Evolutionary conservation across 1,284 basidiomycete species (phyloP), one percentile per base, ranked within the genome.

Genomic region (Cronartium quercuum): DNA sequence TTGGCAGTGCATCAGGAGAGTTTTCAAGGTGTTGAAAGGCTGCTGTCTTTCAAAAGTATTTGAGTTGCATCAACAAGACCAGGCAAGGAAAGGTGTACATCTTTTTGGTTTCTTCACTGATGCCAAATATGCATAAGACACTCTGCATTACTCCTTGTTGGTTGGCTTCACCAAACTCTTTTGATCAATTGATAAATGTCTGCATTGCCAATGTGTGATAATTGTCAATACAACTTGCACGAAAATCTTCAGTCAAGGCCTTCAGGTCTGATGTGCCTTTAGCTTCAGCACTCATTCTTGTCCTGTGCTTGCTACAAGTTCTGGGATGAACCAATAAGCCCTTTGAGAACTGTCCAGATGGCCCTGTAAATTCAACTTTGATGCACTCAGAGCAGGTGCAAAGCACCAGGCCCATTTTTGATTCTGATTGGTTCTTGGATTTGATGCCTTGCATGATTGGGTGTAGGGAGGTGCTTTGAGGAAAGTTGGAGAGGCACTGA

Each of bases 101-200:
- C 65, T 67, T 60, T 2, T 75, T 65, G 15, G 47, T 13, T 42
- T 61, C 71, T 42, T 21, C 51, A 10, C 38, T 55, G 15, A 75
- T 47, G 15, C 71, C 71, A 51, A 67, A 75, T 40, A 57, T 57
- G 24, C 65, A 38, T 34, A 75, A 61, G 35, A 75, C 61, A 13
- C 24, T 38, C 24, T 75, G 21, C 6, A 67, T 67, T 6, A 67
- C 65, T 61, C 44, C 63, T 29, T 64, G 18, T 21, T 73, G 70
- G n/a, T 60, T 34, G 15, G 10, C 18, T n/a, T 37, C 18, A 21
- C 58, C 55, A 1, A 75, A 58, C 3, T 40, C 10, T 10, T 57
- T 65, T 38, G 87, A 85, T 76, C 90, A 84, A 74, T 92, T 90
- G 41, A 93, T 85, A 57, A 90, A 80, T 2, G 90, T 88, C 64